These are phyloP conservation scores for Waitea zeae DNA, from an alignment of 1,284 basidiomycete genomes.

Conservation along the genomic window DNA sequence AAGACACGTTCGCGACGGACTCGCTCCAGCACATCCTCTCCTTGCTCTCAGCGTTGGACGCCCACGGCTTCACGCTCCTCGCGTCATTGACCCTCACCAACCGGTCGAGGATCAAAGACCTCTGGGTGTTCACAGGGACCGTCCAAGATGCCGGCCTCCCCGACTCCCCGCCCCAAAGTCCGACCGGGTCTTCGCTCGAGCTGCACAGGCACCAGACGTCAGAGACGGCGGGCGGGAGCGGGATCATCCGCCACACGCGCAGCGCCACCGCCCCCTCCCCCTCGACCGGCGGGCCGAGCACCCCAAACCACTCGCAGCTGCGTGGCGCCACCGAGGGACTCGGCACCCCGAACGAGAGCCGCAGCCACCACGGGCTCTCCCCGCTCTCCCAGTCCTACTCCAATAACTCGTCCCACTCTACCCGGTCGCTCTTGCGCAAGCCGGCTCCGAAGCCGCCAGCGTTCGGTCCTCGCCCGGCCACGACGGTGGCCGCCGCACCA, in stretches of 20 bases:
- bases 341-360: background rate
- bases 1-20: constrained; percentile 61
- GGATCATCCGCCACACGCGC: background rate
- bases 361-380: too few relatives aligned
- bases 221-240: constrained; percentile 4
- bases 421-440: constrained; percentile 1
- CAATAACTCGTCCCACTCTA: background rate
- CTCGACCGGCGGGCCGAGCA: background rate
- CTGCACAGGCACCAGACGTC: constrained; percentile 11
- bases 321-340: background rate
- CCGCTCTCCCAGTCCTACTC: background rate
- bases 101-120: constrained; percentile 55
- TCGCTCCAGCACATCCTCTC: constrained; percentile 58
- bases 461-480: background rate
- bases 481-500: background rate
- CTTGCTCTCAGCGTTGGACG: constrained; percentile 47
- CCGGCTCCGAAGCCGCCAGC: background rate
- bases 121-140: constrained; percentile 61
- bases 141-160: constrained; percentile 16
- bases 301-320: background rate
- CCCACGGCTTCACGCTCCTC: constrained; percentile 46
- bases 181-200: constrained; percentile 13
- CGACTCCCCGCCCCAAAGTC: constrained; percentile 17
- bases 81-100: constrained; percentile 49
- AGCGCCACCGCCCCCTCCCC: constrained; percentile 1